These are phyloP conservation scores for Penicillium subrubescens DNA, from an alignment of 495 filamentous ascomycete species.

Conservation along the genomic window DNA sequence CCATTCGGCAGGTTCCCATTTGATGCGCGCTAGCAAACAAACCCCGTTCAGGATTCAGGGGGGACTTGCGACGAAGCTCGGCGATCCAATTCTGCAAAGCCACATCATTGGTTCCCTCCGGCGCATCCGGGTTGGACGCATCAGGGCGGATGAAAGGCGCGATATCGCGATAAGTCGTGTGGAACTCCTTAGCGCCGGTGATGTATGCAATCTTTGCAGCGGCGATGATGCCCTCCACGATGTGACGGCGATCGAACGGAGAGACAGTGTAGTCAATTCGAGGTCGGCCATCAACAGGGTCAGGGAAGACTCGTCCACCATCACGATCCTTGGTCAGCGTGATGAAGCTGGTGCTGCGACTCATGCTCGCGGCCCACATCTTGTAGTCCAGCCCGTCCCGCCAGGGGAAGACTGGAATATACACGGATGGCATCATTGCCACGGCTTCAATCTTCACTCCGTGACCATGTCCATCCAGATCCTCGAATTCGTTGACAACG, in stretches of 20 bases:
- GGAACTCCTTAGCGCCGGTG: slow-evolving; percentile 76
- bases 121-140: slow-evolving; percentile 30
- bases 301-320: slow-evolving; percentile 71
- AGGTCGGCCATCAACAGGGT: slow-evolving; percentile 64
- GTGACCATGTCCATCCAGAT: slow-evolving; percentile 79
- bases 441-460: slow-evolving; percentile 78
- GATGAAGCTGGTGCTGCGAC: slow-evolving; percentile 68
- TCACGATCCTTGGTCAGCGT: slow-evolving; percentile 71
- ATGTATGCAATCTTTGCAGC: slow-evolving; percentile 76
- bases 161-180: slow-evolving; percentile 58
- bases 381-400: slow-evolving; percentile 67
- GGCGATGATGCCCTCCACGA: slow-evolving; percentile 70
- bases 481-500: slow-evolving; percentile 75
- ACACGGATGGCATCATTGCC: slow-evolving; percentile 64
- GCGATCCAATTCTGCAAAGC: slow-evolving; percentile 69
- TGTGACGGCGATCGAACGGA: slow-evolving; percentile 66
- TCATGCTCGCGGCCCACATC: slow-evolving; percentile 58
- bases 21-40: slow-evolving; percentile 75
- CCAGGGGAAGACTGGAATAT: slow-evolving; percentile 65
- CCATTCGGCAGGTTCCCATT: slow-evolving; percentile 91
- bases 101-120: slow-evolving; percentile 63
- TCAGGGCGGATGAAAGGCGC: slow-evolving; percentile 64
- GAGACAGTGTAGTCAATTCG: slow-evolving; percentile 70
- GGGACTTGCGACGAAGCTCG: slow-evolving; percentile 56
- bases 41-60: slow-evolving; percentile 46